Evolutionary conservation across 768 basidiomycete species (phyloP).

Genomic region (Leccinum arenicola): DNA sequence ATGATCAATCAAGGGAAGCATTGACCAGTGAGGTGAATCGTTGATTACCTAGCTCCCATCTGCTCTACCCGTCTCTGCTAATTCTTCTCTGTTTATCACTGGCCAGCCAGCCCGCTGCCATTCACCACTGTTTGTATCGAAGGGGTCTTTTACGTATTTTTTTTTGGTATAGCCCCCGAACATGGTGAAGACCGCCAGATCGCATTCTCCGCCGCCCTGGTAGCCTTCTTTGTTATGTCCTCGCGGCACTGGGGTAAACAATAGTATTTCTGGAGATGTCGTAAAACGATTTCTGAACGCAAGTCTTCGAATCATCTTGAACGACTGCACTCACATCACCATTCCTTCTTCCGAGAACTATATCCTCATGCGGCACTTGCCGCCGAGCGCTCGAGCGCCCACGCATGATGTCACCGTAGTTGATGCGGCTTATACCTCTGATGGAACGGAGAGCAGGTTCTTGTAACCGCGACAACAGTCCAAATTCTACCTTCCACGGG

Average conservation of each 20-base stretch:
- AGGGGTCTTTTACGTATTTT: neutral
- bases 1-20: neutral
- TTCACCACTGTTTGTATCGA: neutral
- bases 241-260: neutral
- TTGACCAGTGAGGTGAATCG: neutral
- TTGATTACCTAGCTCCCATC: neutral
- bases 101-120: neutral
- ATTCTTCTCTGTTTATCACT: neutral
- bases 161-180: neutral
- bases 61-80: neutral
- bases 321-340: neutral
- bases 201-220: neutral
- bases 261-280: neutral
- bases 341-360: neutral
- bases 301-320: neutral
- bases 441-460: neutral
- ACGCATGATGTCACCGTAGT: neutral
- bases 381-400: conserved; percentile 47
- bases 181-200: neutral
- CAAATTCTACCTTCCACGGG: neutral
- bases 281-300: neutral
- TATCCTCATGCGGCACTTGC: conserved; percentile 52
- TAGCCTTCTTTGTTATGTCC: neutral
- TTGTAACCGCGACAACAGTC: neutral
- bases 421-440: neutral